Conservation (phyloP, 148 eudicot species). For the Euryodendron excelsum region DNA sequence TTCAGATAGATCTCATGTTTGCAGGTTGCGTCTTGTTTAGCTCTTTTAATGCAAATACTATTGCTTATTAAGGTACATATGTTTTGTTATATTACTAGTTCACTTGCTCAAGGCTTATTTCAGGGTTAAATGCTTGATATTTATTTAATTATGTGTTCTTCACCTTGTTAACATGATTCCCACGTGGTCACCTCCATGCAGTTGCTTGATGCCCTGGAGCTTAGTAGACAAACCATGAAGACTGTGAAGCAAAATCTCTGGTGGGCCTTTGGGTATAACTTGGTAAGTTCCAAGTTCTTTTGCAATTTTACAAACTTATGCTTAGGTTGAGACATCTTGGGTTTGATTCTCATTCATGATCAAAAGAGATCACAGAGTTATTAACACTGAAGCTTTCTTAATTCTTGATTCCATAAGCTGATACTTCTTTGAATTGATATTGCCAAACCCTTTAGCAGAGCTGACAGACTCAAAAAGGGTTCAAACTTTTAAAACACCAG, state of each 20-base stretch:
- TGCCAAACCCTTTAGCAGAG: background rate
- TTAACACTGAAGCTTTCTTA: background rate
- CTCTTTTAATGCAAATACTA: too few species aligned
- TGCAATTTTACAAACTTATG: background rate
- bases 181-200: constrained; percentile 29
- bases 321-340: background rate
- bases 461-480: background rate
- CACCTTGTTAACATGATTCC: background rate
- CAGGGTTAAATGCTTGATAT: background rate
- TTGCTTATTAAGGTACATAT: constrained; percentile 1
- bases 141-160: background rate
- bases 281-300: constrained; percentile 31
- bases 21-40: background rate
- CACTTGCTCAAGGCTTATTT: background rate
- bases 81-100: background rate
- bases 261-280: constrained; percentile 98
- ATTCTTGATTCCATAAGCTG: background rate
- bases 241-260: constrained; percentile 97
- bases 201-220: constrained; percentile 92
- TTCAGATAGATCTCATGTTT: background rate
- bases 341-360: background rate
- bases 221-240: constrained; percentile 87
- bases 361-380: background rate
- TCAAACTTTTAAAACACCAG: background rate
- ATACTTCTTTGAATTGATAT: background rate